Evolutionary conservation across 2,329 filamentous ascomycete genomes (phyloP).

Genomic region (Pseudogymnoascus sp.): DNA sequence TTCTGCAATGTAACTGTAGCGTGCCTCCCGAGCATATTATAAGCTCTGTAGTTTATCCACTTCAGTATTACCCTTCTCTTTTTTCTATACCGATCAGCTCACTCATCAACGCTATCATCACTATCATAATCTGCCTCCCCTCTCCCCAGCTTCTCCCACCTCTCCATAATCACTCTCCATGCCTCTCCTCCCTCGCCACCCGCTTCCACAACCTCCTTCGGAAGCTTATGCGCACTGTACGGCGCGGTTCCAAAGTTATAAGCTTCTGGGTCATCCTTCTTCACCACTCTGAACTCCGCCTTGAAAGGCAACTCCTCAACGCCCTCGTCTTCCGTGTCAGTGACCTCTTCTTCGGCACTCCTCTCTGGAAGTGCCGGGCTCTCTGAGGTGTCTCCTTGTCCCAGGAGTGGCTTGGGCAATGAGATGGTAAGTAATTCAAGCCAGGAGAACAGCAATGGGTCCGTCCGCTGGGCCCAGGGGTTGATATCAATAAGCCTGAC

Average conservation of each 20-base stretch:
- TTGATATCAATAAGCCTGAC: constrained; percentile 86
- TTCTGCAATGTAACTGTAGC: neutral
- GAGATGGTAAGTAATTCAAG: constrained; percentile 69
- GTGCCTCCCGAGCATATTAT: neutral
- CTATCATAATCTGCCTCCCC: constrained; percentile 30
- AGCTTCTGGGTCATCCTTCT: constrained; percentile 77
- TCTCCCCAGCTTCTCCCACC: constrained; percentile 56
- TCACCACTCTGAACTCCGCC: constrained; percentile 75
- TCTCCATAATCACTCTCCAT: constrained; percentile 69
- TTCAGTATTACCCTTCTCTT: neutral
- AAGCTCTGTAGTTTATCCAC: neutral
- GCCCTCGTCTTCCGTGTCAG: constrained; percentile 36
- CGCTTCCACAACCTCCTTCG: constrained; percentile 79
- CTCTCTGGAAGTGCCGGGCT: constrained; percentile 24
- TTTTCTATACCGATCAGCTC: neutral
- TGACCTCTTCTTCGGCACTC: constrained; percentile 30
- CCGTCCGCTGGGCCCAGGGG: constrained; percentile 83
- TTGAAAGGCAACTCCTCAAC: constrained; percentile 48
- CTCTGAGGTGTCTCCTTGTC: constrained; percentile 31
- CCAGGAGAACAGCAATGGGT: constrained; percentile 86
- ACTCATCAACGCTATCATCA: constrained; percentile 21
- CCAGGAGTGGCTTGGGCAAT: constrained; percentile 49
- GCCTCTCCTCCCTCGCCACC: constrained; percentile 61
- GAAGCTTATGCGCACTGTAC: constrained; percentile 92
- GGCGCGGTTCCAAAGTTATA: constrained; percentile 78